Conservation (phyloP, 192 early-diverging fungal species). For the Linnemannia exigua region DNA sequence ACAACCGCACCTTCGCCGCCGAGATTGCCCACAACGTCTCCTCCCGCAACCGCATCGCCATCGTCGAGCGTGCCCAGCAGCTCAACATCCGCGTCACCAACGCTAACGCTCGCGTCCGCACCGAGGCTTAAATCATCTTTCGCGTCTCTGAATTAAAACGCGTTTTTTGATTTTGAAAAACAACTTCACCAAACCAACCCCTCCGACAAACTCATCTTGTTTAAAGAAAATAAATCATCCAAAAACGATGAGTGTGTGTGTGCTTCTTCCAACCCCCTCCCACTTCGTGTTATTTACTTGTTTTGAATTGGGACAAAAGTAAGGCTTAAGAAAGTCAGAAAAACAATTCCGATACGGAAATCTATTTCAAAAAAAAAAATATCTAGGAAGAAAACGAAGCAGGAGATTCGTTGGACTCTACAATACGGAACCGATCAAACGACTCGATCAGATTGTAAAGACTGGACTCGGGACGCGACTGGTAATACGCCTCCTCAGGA, state of each 20-base stretch:
- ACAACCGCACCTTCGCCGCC: constrained; percentile 99
- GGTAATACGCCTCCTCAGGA: constrained; percentile 30
- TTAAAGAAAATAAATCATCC: constrained; percentile 24
- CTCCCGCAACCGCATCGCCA: constrained; percentile 92
- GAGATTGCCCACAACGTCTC: constrained; percentile 99
- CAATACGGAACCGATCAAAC: constrained; percentile 48
- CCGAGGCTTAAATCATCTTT: constrained; percentile 74
- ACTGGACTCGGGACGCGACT: constrained; percentile 41
- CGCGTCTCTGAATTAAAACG: not conserved
- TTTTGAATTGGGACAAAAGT: not conserved
- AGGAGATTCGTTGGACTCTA: constrained; percentile 23
- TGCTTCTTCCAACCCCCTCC: constrained; percentile 17
- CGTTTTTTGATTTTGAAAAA: constrained; percentile 13
- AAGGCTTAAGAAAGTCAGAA: not conserved
- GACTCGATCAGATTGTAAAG: constrained; percentile 42
- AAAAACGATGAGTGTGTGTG: constrained; percentile 19
- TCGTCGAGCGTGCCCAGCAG: constrained; percentile 95
- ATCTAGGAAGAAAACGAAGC: not conserved
- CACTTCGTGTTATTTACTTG: not conserved
- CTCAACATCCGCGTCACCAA: constrained; percentile 98
- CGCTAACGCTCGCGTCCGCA: constrained; percentile 86
- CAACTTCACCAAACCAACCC: constrained; percentile 1
- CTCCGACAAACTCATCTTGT: constrained; percentile 14
- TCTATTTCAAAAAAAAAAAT: not conserved
- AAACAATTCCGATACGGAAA: not conserved